Base-by-base conservation (phyloP, 192 early-diverging fungal genomes). In the Tieghemiomyces parasiticus region DNA sequence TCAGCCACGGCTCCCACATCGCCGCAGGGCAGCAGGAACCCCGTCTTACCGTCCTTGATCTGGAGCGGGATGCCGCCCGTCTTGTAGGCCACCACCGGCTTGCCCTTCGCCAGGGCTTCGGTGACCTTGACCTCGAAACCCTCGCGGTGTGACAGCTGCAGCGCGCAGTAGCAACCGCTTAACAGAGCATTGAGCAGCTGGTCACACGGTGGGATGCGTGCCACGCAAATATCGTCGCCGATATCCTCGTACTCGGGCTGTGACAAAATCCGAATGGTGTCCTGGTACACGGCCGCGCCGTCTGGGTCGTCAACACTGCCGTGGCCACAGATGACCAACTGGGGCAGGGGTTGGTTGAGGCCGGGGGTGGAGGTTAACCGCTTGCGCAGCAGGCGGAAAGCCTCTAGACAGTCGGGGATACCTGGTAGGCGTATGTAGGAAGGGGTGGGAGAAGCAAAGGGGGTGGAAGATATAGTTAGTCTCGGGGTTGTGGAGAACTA, bases 81-180 rank as follows among this genome's bases (percentile, higher is more conserved):
- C 42, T 68, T 69, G 61, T 76, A 79, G n/a, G 76, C 81, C 61
- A 83, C 67, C 22, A 82, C 88, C 67, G 64, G 83, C 77, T 75
- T 76, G 69, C 74, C 80, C 67, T 88, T 88, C 22, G 71, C 65
- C 50, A 84, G 65, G 14, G 83, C 73, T 62, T 90, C 88, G 16
- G 85, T 90, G 35, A 89, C 84, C 68, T 87, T 91, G 75, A 90
- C 79, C 69, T 90, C 87, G 56, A 90, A 90, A 34, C 87, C 87
- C 75, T 89, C 87, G 48, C 84, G 78, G 55, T 82, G 82, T 9
- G 84, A 87, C 4, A 90, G 71, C 67, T 91, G 89, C 53, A 88
- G 65, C 9, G 84, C 81, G 44, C 86, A 78, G 66, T 80, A 71
- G 1, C 86, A 81, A 32, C 82, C 79, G 24, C 84, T 72, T 49